A percentile compares a stretch with the other conserved stretches of the same genome.
Evolutionary conservation across 768 basidiomycete genomes (phyloP).

Genomic region (Cubamyces lactineus): DNA sequence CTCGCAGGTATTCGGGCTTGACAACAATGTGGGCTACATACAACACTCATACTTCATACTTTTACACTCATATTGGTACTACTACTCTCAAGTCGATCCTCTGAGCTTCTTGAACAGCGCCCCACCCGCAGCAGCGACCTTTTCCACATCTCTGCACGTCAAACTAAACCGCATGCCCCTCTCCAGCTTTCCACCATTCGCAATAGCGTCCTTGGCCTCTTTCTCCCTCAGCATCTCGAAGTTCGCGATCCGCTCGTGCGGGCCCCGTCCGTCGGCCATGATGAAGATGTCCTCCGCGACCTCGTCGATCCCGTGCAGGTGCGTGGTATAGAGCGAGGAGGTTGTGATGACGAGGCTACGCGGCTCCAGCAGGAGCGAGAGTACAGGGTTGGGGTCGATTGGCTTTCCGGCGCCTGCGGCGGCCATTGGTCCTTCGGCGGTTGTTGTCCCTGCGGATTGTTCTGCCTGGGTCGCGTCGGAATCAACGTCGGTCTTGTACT

Average conservation of each 20-base stretch:
- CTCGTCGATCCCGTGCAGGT: constrained; percentile 83
- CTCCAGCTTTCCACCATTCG: constrained; percentile 53
- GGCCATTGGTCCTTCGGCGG: constrained; percentile 7
- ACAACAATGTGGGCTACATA: neutral
- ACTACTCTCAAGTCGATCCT: neutral
- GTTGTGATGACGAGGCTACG: constrained; percentile 83
- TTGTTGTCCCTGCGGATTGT: constrained; percentile 3
- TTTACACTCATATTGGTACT: neutral
- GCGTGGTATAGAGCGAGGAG: constrained; percentile 64
- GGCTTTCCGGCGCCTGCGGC: constrained; percentile 44
- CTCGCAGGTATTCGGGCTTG: too few species aligned
- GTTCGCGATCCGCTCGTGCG: constrained; percentile 54
- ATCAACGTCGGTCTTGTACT: constrained; percentile 45
- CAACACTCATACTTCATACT: neutral
- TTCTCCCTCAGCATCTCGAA: constrained; percentile 51
- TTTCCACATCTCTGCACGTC: constrained; percentile 83
- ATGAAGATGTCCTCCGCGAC: constrained; percentile 49
- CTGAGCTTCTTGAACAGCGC: constrained; percentile 20
- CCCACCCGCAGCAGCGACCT: constrained; percentile 43
- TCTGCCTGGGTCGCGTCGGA: constrained; percentile 22
- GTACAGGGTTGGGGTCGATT: constrained; percentile 66
- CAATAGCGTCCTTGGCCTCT: constrained; percentile 42
- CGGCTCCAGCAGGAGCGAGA: constrained; percentile 81
- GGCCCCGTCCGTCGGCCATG: constrained; percentile 29
- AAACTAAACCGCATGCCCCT: constrained; percentile 75